These are phyloP conservation scores for Cnidoscolus chayamansa DNA, from an alignment of 441 rosid species.

Conservation along the genomic window DNA sequence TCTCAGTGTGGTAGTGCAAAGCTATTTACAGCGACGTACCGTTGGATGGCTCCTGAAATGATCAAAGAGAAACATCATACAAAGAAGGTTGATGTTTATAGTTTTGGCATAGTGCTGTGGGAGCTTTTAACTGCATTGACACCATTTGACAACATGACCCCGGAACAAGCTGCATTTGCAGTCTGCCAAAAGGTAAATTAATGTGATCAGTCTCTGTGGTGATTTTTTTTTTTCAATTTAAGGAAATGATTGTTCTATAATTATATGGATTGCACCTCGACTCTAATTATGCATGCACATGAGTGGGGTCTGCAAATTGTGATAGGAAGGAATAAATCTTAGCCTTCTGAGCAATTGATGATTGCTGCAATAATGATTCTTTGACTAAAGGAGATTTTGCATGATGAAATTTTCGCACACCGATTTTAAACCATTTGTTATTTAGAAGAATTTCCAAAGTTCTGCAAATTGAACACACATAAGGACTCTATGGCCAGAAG, in stretches of 20 bases:
- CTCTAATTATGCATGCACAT: neutral
- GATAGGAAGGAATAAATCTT: neutral
- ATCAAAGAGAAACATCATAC: slow-evolving; percentile 70
- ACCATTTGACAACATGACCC: slow-evolving; percentile 79
- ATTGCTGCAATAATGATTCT: neutral
- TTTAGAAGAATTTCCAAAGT: neutral
- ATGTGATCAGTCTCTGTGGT: slow-evolving; percentile 3
- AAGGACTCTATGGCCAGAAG: neutral
- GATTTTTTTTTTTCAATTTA: neutral
- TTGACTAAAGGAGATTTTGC: neutral
- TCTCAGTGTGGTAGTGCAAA: slow-evolving; percentile 64
- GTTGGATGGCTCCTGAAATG: slow-evolving; percentile 93
- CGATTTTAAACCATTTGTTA: neutral
- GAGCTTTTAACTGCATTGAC: slow-evolving; percentile 69
- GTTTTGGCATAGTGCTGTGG: slow-evolving; percentile 80
- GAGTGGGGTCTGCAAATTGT: neutral
- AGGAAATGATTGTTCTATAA: neutral
- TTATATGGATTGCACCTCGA: neutral
- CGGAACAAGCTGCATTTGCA: slow-evolving; percentile 83
- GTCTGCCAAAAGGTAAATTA: slow-evolving; percentile 68
- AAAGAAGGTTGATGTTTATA: slow-evolving; percentile 76
- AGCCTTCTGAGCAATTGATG: neutral
- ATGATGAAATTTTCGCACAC: neutral
- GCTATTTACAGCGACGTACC: slow-evolving; percentile 77
- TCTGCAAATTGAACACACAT: neutral